phyloP scores from a whole-genome alignment of 306 rosid species.

The Casuarina glauca region DNA sequence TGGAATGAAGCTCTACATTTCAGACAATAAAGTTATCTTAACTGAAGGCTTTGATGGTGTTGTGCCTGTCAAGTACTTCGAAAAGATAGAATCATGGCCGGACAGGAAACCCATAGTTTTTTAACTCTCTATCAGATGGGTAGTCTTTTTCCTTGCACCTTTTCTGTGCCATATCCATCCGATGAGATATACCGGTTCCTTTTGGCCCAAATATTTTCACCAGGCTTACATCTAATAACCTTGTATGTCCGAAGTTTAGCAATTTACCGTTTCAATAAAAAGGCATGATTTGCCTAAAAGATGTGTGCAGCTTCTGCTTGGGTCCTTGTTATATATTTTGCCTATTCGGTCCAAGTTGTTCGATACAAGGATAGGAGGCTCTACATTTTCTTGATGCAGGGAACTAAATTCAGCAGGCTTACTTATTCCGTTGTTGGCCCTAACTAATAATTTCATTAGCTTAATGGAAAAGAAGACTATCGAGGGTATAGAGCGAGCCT shows the following conservation, averaged over 20 bases:
- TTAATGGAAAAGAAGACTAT: no score
- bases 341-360: background rate
- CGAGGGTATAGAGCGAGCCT: no score
- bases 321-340: background rate
- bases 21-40: slow-evolving; percentile 87
- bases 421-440: no score
- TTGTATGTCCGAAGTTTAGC: background rate
- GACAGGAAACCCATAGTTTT: slow-evolving; percentile 50
- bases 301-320: background rate
- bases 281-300: background rate
- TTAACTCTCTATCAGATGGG: slow-evolving; percentile 21
- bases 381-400: background rate
- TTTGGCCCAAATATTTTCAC: background rate
- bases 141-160: background rate
- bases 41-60: slow-evolving; percentile 87
- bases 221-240: background rate
- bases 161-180: background rate
- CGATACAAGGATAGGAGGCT: background rate
- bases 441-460: no score
- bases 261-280: background rate
- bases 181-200: background rate
- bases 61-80: slow-evolving; percentile 68
- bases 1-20: slow-evolving; percentile 85
- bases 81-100: slow-evolving; percentile 86
- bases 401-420: no score